phyloP scores from a whole-genome alignment of 768 basidiomycete genomes.

The Rickenella mellea region DNA sequence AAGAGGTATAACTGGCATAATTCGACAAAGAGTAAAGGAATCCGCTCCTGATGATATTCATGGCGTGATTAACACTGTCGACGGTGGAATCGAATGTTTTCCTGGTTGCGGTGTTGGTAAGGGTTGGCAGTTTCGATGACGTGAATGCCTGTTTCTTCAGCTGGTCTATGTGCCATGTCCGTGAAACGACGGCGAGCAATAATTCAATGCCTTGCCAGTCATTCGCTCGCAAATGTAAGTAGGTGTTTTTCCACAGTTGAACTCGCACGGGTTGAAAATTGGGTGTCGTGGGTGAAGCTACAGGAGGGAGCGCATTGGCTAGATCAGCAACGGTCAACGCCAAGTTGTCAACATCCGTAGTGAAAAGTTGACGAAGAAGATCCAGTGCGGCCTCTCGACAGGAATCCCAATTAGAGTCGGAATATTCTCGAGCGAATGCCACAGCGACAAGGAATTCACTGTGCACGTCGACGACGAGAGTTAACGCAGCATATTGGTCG shows the following conservation, averaged over 20 bases:
- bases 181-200: constrained; percentile 49
- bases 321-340: no score
- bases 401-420: constrained; percentile 34
- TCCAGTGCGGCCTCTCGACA: no score
- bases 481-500: constrained; percentile 20
- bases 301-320: no score
- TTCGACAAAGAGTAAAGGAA: constrained; percentile 55
- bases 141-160: no score
- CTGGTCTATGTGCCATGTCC: constrained; percentile 56
- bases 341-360: no score
- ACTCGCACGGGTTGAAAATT: constrained; percentile 40
- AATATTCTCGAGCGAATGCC: constrained; percentile 31
- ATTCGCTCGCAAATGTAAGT: constrained; percentile 43
- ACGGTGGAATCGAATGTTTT: constrained; percentile 35
- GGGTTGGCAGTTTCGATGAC: no score
- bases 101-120: no score
- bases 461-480: constrained; percentile 42
- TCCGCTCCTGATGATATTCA: constrained; percentile 48
- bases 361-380: no score
- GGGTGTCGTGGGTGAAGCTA: no score
- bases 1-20: no score
- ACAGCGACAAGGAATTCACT: constrained; percentile 34
- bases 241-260: constrained; percentile 62
- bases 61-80: constrained; percentile 49
- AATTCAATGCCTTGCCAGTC: constrained; percentile 52